Evolutionary conservation across 345 rosid species (phyloP), one percentile per base, ranked within the genome.

Genomic region (Eucalyptus coolabah): DNA sequence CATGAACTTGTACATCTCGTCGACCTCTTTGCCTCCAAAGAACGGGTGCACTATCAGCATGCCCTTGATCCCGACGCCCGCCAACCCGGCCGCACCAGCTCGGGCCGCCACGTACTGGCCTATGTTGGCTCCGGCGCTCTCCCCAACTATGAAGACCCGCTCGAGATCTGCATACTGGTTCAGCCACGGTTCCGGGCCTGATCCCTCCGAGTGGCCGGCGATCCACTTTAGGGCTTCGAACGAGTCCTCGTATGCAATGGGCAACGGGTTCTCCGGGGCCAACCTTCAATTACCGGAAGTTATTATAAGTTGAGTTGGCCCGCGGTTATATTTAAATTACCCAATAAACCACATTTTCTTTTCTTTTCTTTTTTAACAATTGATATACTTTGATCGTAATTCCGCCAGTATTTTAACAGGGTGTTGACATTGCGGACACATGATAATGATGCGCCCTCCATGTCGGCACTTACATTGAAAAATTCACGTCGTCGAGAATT

Each of bases 241-340:
- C 5, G 97, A 94, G 72, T 96, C 96, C 12, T 95, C 95, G 30
- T 95, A 93, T 0, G 93, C 94, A 15, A 82, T 51, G 3, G 97
- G 99, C n/a, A 96, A 86, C 51, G 91, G 95, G 65, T 92, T 91
- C 87, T 97, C 98, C 23, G 97, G 99, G 49, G 95, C 97, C 50
- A 94, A 92, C 53, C 97, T 91, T 87, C 47, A 77, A 37, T 77
- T 77, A 3, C 30, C 47, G 30, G 85, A 40, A 77, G 30, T 40
- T 0, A 56, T 56, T 56, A 77, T 23, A 77, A 77, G 28, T 12
- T 77, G 28, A 6, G 47, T 40, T 77, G 8, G 30, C 85, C 24
- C 8, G 2, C 16, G 17, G 30, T 40, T 40, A 40, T 40, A 40
- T 40, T 40, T 40, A 44, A 77, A 23, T 40, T 12, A 21, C 85